Percentiles rank a stretch among this genome's conserved stretches.
Conservation (phyloP, 2,329 filamentous ascomycete species). For the Hansfordia pulvinata region DNA sequence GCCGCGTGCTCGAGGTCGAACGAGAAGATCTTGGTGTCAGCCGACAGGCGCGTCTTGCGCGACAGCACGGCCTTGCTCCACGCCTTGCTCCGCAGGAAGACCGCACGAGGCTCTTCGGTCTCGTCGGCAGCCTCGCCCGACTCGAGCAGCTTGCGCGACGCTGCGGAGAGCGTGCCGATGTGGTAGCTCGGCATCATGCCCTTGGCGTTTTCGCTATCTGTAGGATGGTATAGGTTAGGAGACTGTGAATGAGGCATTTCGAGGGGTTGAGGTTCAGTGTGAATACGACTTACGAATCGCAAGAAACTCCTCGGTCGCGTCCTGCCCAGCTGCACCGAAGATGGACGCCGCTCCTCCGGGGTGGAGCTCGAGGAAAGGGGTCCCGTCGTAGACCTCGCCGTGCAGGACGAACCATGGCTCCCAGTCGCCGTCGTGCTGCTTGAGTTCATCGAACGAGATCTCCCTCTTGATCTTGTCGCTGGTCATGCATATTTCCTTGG, state of each 20-base stretch:
- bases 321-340: constrained; percentile 64
- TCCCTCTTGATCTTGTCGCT: constrained; percentile 47
- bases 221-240: constrained; percentile 11
- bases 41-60: constrained; percentile 56
- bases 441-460: constrained; percentile 61
- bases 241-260: constrained; percentile 1
- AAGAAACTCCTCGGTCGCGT: constrained; percentile 80
- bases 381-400: constrained; percentile 82
- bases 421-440: constrained; percentile 48
- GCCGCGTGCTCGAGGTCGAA: constrained; percentile 61
- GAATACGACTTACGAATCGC: constrained; percentile 73
- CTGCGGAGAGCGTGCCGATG: constrained; percentile 60
- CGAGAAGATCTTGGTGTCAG: constrained; percentile 69
- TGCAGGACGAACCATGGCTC: constrained; percentile 81
- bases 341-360: constrained; percentile 83
- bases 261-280: neutral
- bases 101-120: constrained; percentile 28
- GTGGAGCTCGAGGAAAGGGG: constrained; percentile 64
- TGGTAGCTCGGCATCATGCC: constrained; percentile 80
- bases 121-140: constrained; percentile 21
- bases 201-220: constrained; percentile 86
- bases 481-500: constrained; percentile 63
- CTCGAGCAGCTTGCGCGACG: constrained; percentile 39
- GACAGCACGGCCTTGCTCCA: constrained; percentile 65
- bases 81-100: constrained; percentile 56